A percentile compares a stretch with the other conserved stretches of the same genome.
phyloP scores from a whole-genome alignment of 805 yeast genomes.

The Pichia thaimueangensis region DNA sequence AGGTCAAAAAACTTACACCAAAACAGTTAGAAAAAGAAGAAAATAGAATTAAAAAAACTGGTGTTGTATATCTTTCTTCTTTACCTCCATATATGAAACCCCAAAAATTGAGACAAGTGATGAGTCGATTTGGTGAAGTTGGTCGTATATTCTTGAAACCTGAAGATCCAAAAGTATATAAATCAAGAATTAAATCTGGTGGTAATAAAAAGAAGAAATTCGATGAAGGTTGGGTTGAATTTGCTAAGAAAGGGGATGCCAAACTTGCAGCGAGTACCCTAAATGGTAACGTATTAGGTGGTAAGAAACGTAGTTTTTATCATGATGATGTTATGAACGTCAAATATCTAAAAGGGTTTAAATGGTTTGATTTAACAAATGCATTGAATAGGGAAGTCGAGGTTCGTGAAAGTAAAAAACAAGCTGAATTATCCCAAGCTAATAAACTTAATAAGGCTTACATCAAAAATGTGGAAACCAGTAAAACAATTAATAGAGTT shows the following conservation, averaged over 20 bases:
- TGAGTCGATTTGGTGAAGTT: conserved; percentile 78
- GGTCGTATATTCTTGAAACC: conserved; percentile 84
- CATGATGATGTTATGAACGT: conserved; percentile 92
- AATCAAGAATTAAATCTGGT: conserved; percentile 70
- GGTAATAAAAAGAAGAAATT: conserved; percentile 86
- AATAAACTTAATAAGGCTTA: conserved; percentile 79
- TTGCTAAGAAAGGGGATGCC: conserved; percentile 75
- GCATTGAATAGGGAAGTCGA: conserved; percentile 90
- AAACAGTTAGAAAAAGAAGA: conserved; percentile 49
- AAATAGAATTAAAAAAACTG: conserved; percentile 60
- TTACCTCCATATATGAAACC: conserved; percentile 99
- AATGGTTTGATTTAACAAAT: conserved; percentile 91
- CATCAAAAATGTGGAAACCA: conserved; percentile 75
- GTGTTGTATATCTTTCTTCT: conserved; percentile 86
- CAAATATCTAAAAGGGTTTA: conserved; percentile 84
- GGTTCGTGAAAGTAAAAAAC: conserved; percentile 77
- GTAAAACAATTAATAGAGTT: conserved; percentile 72
- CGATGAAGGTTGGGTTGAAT: conserved; percentile 98
- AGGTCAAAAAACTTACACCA: conserved; percentile 49
- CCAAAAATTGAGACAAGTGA: conserved; percentile 73
- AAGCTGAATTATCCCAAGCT: conserved; percentile 85
- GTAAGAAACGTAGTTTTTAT: conserved; percentile 83
- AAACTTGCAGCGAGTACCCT: conserved; percentile 79
- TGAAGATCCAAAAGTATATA: conserved; percentile 62
- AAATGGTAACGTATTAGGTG: conserved; percentile 87